A percentile compares a stretch with the other conserved stretches of the same genome.
These are phyloP conservation scores for Suillus fuscotomentosus DNA, from an alignment of 768 basidiomycete species.

Conservation along the genomic window DNA sequence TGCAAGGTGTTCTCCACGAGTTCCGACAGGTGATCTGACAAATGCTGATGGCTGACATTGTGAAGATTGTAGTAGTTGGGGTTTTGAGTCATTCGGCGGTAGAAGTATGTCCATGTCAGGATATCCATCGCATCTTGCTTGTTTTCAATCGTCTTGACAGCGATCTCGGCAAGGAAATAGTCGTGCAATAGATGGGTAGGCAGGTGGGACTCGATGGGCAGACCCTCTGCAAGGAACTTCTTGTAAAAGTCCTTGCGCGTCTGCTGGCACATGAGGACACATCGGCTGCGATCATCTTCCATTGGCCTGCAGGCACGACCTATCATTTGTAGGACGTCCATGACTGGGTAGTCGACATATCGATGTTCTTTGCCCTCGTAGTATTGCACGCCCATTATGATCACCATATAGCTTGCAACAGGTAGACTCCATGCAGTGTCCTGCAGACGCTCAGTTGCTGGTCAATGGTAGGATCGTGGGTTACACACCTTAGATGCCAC, in stretches of 20 bases:
- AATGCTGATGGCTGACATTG: slow-evolving; percentile 92
- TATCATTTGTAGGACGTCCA: slow-evolving; percentile 99
- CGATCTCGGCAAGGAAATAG: slow-evolving; percentile 97
- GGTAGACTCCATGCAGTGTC: slow-evolving; percentile 97
- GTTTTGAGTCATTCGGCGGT: slow-evolving; percentile 96
- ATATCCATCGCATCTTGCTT: slow-evolving; percentile 99
- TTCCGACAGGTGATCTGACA: slow-evolving; percentile 95
- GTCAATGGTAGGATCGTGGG: not conserved
- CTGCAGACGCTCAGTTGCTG: slow-evolving; percentile 34
- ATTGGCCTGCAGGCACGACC: slow-evolving; percentile 92
- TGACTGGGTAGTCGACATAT: slow-evolving; percentile 96
- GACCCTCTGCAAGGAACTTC: slow-evolving; percentile 95
- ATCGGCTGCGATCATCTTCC: slow-evolving; percentile 87
- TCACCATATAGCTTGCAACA: slow-evolving; percentile 93
- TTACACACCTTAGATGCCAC: slow-evolving; percentile 83
- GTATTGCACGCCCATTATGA: slow-evolving; percentile 98
- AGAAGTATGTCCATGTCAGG: slow-evolving; percentile 98
- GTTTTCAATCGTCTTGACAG: slow-evolving; percentile 98
- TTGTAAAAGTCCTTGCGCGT: slow-evolving; percentile 99
- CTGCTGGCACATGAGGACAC: slow-evolving; percentile 96
- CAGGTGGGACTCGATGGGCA: slow-evolving; percentile 95
- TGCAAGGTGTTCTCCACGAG: slow-evolving; percentile 90
- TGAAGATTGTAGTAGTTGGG: slow-evolving; percentile 94
- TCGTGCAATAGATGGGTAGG: slow-evolving; percentile 90
- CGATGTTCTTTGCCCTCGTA: slow-evolving; percentile 98